phyloP scores from a whole-genome alignment of 1,139 yeast species.

The Pichia sp. region DNA sequence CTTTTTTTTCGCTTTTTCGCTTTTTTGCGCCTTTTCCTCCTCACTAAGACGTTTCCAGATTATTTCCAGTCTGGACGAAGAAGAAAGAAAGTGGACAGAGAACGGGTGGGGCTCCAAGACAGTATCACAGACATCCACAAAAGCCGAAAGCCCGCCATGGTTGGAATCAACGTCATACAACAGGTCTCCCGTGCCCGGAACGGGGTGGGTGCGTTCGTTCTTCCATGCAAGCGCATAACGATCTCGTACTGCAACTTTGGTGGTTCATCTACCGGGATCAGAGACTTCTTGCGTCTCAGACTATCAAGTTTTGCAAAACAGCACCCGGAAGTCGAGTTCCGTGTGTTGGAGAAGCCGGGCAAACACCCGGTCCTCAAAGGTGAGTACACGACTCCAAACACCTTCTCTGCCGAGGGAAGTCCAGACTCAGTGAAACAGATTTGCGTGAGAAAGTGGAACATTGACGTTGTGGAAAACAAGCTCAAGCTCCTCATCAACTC shows the following conservation, averaged over 20 bases:
- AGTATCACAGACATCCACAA: background rate
- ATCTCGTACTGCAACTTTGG: slow-evolving; percentile 91
- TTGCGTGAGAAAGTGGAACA: slow-evolving; percentile 58
- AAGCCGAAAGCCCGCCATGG: slow-evolving; percentile 19
- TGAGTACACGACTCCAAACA: slow-evolving; percentile 41
- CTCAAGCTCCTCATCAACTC: slow-evolving; percentile 52
- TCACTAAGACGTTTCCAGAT: background rate
- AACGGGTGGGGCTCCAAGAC: background rate
- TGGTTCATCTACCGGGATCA: slow-evolving; percentile 84
- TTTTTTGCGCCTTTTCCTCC: background rate
- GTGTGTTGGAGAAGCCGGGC: slow-evolving; percentile 65
- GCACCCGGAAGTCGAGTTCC: slow-evolving; percentile 68
- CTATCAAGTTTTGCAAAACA: slow-evolving; percentile 53
- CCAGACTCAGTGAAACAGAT: slow-evolving; percentile 34
- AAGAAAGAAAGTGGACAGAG: background rate
- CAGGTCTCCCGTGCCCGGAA: slow-evolving; percentile 61
- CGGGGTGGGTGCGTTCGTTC: slow-evolving; percentile 76
- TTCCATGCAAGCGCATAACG: slow-evolving; percentile 68
- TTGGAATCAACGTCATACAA: slow-evolving; percentile 45
- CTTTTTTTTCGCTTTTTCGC: background rate
- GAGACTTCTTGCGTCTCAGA: slow-evolving; percentile 58
- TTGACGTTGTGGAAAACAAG: slow-evolving; percentile 50
- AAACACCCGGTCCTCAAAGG: slow-evolving; percentile 73
- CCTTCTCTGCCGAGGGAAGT: background rate
- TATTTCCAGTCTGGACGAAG: background rate